phyloP scores from a whole-genome alignment of 2,329 filamentous ascomycete genomes.

The Scedosporium boydii region DNA sequence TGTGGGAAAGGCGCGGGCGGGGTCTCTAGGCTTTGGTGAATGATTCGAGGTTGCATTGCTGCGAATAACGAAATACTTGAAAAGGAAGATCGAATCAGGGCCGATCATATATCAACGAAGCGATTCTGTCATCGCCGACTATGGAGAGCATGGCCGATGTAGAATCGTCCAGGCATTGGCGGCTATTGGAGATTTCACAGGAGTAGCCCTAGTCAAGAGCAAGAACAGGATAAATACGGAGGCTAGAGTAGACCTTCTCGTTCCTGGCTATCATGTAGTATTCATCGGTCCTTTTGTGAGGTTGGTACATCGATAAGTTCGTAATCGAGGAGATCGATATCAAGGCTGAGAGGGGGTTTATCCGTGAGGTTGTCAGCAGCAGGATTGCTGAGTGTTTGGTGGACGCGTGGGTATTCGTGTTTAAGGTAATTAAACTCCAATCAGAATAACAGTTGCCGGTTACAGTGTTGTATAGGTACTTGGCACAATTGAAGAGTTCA shows the following conservation, averaged over 20 bases:
- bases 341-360: too few species aligned
- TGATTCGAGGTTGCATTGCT: not conserved
- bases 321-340: too few species aligned
- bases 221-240: not conserved
- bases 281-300: too few species aligned
- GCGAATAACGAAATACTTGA: not conserved
- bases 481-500: too few species aligned
- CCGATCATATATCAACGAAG: slow-evolving; percentile 16
- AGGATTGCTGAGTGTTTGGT: too few species aligned
- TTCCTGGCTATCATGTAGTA: too few species aligned
- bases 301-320: too few species aligned
- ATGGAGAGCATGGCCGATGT: slow-evolving; percentile 31
- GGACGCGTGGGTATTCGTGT: too few species aligned
- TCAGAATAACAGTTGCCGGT: too few species aligned
- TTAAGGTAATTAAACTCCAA: too few species aligned
- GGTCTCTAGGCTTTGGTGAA: not conserved
- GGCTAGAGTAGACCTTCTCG: not conserved
- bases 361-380: too few species aligned
- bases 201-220: not conserved
- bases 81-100: slow-evolving; percentile 9
- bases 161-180: slow-evolving; percentile 29
- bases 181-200: slow-evolving; percentile 5
- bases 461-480: too few species aligned
- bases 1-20: not conserved
- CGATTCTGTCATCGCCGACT: slow-evolving; percentile 31